Percentiles rank a stretch among this genome's conserved stretches.
These are phyloP conservation scores for Glarea lozoyensis DNA, from an alignment of 495 filamentous ascomycete genomes.

Conservation along the genomic window DNA sequence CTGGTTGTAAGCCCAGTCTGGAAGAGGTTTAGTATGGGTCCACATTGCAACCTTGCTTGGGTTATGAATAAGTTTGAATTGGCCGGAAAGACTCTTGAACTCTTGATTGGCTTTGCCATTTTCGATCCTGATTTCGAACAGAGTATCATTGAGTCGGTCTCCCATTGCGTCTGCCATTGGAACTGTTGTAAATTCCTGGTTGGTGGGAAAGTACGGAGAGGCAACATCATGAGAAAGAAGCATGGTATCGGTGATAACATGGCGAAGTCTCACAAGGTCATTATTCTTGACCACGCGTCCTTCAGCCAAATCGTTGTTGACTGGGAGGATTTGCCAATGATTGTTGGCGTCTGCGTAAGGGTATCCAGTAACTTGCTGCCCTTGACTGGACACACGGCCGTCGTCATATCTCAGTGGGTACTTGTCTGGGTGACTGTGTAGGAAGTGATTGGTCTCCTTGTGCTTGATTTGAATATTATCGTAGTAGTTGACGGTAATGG, in stretches of 20 bases:
- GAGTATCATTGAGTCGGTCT: constrained; percentile 77
- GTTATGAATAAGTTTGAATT: constrained; percentile 91
- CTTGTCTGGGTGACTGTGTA: constrained; percentile 83
- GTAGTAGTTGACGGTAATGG: constrained; percentile 80
- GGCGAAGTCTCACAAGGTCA: constrained; percentile 80
- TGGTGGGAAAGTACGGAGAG: constrained; percentile 94
- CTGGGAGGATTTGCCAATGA: constrained; percentile 87
- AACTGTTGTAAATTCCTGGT: constrained; percentile 95
- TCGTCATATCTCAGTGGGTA: constrained; percentile 97
- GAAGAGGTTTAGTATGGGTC: constrained; percentile 88
- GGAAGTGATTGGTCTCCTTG: constrained; percentile 93
- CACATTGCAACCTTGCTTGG: constrained; percentile 97
- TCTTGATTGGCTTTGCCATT: constrained; percentile 73
- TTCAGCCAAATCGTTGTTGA: constrained; percentile 40
- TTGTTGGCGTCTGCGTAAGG: constrained; percentile 99
- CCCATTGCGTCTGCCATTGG: constrained; percentile 60
- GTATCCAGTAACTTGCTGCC: constrained; percentile 96
- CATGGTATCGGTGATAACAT: constrained; percentile 77
- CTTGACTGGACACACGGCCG: constrained; percentile 93
- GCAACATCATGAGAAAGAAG: constrained; percentile 96
- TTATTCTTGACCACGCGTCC: constrained; percentile 69
- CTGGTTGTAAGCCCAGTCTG: constrained; percentile 94
- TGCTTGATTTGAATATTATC: constrained; percentile 82
- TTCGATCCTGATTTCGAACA: constrained; percentile 90
- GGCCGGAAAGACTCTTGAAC: constrained; percentile 79